Conservation (phyloP, 805 yeast genomes). For the Saccharomycopsis fermentans region DNA sequence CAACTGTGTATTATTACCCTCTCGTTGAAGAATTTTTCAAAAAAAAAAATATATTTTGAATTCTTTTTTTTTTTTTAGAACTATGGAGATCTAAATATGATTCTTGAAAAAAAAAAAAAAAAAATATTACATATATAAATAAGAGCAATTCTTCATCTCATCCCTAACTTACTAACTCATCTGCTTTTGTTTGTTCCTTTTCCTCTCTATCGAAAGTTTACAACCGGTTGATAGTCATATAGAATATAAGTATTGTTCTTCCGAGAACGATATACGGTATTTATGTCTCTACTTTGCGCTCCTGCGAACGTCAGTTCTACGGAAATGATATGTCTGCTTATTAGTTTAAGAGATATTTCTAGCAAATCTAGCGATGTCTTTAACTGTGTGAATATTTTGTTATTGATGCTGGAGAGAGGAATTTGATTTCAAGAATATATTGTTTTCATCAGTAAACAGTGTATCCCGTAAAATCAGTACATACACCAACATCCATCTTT, state of each 20-base stretch:
- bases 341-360: slow-evolving; percentile 15
- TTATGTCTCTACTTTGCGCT: not conserved
- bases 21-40: too few relatives aligned
- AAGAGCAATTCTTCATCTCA: not conserved
- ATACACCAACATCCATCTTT: slow-evolving; percentile 14
- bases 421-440: slow-evolving; percentile 33
- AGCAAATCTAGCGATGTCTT: not conserved
- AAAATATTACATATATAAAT: too few relatives aligned
- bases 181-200: not conserved
- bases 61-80: not conserved
- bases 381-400: slow-evolving; percentile 7
- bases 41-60: too few relatives aligned
- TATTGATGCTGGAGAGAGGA: slow-evolving; percentile 28
- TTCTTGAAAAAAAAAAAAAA: not conserved
- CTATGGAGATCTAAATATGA: too few relatives aligned
- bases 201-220: slow-evolving; percentile 18
- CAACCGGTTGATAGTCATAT: slow-evolving; percentile 4
- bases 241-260: not conserved
- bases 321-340: slow-evolving; percentile 15
- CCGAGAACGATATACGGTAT: slow-evolving; percentile 2
- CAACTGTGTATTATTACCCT: too few relatives aligned
- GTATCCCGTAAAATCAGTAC: slow-evolving; percentile 40
- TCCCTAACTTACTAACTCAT: not conserved
- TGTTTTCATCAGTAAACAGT: slow-evolving; percentile 27
- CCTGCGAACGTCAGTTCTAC: not conserved